Conservation (phyloP, 2,329 filamentous ascomycete species). For the Fusarium pseudoanthophilum region DNA sequence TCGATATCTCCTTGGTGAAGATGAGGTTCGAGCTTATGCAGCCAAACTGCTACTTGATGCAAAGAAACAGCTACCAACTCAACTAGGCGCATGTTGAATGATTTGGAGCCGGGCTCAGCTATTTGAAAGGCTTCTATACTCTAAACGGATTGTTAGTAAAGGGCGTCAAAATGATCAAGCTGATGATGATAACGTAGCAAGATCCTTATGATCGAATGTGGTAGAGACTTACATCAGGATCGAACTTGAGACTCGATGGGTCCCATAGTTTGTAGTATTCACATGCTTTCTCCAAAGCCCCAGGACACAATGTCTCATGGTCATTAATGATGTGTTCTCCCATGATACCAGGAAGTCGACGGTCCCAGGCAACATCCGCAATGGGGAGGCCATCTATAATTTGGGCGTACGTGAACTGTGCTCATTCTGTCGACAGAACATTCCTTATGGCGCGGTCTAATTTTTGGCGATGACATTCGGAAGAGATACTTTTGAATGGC, state of each 20-base stretch:
- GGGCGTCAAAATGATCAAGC: rapidly evolving
- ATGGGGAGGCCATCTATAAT: conserved; percentile 31
- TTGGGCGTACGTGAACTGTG: conserved; percentile 27
- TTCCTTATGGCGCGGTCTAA: conserved; percentile 5
- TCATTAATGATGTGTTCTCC: conserved; percentile 29
- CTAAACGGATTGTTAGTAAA: not conserved
- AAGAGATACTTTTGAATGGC: not conserved
- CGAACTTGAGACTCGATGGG: conserved; percentile 7
- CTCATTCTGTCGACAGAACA: conserved; percentile 3
- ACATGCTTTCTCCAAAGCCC: not conserved
- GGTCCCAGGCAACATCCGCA: conserved; percentile 19
- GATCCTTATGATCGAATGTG: rapidly evolving
- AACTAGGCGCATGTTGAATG: not conserved
- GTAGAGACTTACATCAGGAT: conserved; percentile 2
- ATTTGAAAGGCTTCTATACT: not conserved
- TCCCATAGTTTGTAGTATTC: conserved; percentile 10
- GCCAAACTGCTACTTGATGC: conserved; percentile 12
- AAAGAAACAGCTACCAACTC: conserved; percentile 12
- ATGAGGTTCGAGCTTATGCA: conserved; percentile 13
- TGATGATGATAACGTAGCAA: not conserved
- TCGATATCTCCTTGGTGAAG: conserved; percentile 18
- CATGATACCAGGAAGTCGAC: conserved; percentile 12
- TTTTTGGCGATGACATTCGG: not conserved
- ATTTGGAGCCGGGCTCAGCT: not conserved
- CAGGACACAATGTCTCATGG: conserved; percentile 14